phyloP scores from a whole-genome alignment of 345 rosid species.

The Populus ilicifolia region DNA sequence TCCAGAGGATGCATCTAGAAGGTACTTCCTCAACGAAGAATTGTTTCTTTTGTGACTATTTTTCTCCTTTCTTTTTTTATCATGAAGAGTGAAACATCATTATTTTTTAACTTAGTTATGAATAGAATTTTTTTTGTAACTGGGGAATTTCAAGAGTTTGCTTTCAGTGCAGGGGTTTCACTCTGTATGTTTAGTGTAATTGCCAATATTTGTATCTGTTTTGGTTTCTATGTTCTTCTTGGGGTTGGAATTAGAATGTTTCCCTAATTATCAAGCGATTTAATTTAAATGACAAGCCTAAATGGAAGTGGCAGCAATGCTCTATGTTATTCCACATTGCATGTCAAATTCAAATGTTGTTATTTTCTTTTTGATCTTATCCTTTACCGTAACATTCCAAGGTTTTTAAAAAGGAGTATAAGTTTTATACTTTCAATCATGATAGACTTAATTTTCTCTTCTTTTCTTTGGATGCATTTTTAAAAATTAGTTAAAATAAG shows the following conservation, averaged over 20 bases:
- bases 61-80: not conserved
- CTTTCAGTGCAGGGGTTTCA: not conserved
- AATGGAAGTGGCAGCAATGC: not conserved
- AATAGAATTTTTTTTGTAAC: not conserved
- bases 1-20: conserved; percentile 25
- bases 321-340: not conserved
- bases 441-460: not conserved
- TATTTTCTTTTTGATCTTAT: not conserved
- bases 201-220: not conserved
- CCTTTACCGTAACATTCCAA: not conserved
- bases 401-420: not conserved
- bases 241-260: not conserved
- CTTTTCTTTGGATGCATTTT: not conserved
- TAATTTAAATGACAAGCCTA: not conserved
- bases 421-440: not conserved
- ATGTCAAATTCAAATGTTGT: not conserved
- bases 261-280: not conserved
- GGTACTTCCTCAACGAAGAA: conserved; percentile 31
- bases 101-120: not conserved
- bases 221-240: not conserved
- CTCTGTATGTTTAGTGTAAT: not conserved
- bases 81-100: not conserved
- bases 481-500: not conserved
- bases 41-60: not conserved
- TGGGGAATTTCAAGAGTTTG: not conserved